Evolutionary conservation across 2,329 filamentous ascomycete genomes (phyloP), one percentile per base, ranked within the genome.

Genomic region (Epichloe uncinata): DNA sequence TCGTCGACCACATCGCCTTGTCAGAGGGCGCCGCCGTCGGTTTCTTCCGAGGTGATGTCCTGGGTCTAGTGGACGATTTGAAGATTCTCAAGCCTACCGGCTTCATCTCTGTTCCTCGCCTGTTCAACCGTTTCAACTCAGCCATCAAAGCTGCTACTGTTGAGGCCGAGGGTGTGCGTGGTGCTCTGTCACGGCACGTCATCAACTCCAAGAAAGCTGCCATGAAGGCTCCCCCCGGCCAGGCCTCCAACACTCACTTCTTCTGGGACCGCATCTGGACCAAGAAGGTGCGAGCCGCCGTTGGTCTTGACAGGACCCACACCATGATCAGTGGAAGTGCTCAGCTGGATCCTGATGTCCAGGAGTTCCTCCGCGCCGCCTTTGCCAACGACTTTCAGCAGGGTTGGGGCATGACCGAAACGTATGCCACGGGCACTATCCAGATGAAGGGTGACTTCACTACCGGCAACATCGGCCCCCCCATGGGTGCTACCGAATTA

Each of bases 331-430:
- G 85, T 51, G 93, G 93, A 45, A 93, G 87, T 51, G 91, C 93
- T 12, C 91, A 91, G 53, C 78, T 98, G 41, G 91, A 97, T 59
- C 88, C 89, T 0, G 79, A 81, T 26, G 79, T 97, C 35, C 90
- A 97, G 56, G 78, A 87, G 60, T 96, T 97, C 71, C 78, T 97
- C 45, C 85, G 89, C 42, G 81, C 90, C 38, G 85, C 86, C 33
- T 87, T 95, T 55, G 84, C 78, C 52, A 86, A 84, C 67, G 74
- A 81, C 61, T 85, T 97, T 61, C 67, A 79, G 34, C 91, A 97
- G 69, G 93, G 91, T 33, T 98, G 91, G 65, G 93, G 93, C 45
- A 74, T 98, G 65, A 98, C 93, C 1, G 93, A 98, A 69, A 86
- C 89, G 1, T 96, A 95, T 61, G 89, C 90, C 42, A 78, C 84